Evolutionary conservation across 805 yeast species (phyloP).

Genomic region (Wickerhamiella kurtzmanii): DNA sequence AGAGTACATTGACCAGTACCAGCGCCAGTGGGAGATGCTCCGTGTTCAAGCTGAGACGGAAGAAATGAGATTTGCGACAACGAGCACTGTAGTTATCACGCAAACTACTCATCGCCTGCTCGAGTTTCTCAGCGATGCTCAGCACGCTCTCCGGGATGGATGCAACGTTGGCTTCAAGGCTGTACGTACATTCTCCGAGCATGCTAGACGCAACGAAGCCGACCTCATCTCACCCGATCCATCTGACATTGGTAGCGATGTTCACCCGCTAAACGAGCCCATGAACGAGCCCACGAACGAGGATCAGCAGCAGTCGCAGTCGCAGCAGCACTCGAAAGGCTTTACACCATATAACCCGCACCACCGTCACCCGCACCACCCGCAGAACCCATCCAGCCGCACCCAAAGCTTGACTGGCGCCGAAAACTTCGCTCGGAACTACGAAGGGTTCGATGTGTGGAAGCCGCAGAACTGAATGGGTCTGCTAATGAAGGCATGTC

Average conservation of each 20-base stretch:
- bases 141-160: background rate
- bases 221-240: background rate
- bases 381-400: background rate
- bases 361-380: background rate
- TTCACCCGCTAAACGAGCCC: background rate
- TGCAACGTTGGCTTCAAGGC: background rate
- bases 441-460: background rate
- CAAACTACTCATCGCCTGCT: background rate
- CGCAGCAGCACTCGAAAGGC: background rate
- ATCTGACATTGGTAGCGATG: background rate
- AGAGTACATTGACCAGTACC: background rate
- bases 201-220: background rate
- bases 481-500: too few relatives aligned
- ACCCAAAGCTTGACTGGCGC: too few relatives aligned
- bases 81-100: background rate
- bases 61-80: background rate
- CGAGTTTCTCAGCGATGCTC: background rate
- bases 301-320: too few relatives aligned
- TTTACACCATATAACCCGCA: background rate
- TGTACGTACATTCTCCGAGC: background rate
- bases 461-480: background rate
- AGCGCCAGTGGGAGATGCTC: background rate
- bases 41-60: background rate
- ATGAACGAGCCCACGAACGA: too few relatives aligned
- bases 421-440: background rate